These are phyloP conservation scores for Auriscalpium orientale DNA, from an alignment of 768 basidiomycete genomes.

Conservation along the genomic window DNA sequence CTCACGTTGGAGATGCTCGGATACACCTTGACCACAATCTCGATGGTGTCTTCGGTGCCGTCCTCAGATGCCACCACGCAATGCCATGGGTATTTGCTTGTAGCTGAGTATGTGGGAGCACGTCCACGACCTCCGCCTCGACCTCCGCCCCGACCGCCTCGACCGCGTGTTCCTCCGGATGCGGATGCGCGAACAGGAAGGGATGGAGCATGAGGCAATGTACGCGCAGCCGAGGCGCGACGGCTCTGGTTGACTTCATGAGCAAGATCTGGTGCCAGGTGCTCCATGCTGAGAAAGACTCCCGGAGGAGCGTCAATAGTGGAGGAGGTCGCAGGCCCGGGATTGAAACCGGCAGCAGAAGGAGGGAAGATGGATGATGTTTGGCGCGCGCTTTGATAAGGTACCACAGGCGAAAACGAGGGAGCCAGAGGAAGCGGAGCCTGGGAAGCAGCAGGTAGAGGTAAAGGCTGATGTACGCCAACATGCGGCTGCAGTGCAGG, in stretches of 20 bases:
- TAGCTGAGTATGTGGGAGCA: too few relatives aligned
- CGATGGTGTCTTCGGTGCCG: background rate
- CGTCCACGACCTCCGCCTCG: background rate
- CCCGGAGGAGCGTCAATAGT: too few relatives aligned
- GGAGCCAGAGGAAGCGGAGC: too few relatives aligned
- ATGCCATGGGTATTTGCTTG: background rate
- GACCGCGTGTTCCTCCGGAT: background rate
- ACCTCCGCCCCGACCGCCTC: background rate
- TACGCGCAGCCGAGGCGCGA: background rate
- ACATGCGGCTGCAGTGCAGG: too few relatives aligned
- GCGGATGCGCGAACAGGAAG: background rate
- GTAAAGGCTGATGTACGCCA: too few relatives aligned
- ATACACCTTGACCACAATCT: background rate
- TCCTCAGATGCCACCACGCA: background rate
- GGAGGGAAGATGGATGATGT: too few relatives aligned
- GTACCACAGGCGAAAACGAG: too few relatives aligned
- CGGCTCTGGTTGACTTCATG: background rate
- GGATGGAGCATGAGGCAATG: background rate
- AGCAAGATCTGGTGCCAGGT: background rate
- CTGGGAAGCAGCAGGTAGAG: too few relatives aligned
- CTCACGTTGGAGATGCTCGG: background rate
- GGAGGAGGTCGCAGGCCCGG: too few relatives aligned
- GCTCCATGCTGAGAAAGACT: background rate
- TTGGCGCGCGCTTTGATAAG: too few relatives aligned
- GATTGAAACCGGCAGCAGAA: too few relatives aligned